Evolutionary conservation across 2,329 filamentous ascomycete genomes (phyloP).

Genomic region (Xylariales sp.): DNA sequence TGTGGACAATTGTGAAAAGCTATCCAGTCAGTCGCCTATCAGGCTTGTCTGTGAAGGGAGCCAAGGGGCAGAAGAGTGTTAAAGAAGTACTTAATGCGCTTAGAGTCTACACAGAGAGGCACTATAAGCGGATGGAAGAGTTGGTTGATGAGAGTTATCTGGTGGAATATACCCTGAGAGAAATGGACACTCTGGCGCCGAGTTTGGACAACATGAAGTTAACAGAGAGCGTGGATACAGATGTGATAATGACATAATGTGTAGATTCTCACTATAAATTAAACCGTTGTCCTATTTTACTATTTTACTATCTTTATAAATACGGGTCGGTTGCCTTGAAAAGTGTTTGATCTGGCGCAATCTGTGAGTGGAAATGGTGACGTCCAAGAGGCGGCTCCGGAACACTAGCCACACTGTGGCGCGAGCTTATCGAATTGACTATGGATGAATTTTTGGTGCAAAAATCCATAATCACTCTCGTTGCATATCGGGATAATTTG

Average conservation of each 20-base stretch:
- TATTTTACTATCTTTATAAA: background rate
- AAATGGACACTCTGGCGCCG: slow-evolving; percentile 83
- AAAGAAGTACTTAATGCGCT: slow-evolving; percentile 90
- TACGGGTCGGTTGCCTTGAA: background rate
- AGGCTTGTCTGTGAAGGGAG: slow-evolving; percentile 71
- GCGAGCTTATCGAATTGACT: slow-evolving; percentile 34
- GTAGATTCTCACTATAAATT: slow-evolving; percentile 22
- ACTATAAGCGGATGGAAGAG: slow-evolving; percentile 90
- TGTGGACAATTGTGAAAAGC: slow-evolving; percentile 81
- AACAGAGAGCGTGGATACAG: slow-evolving; percentile 54
- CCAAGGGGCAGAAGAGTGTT: slow-evolving; percentile 71
- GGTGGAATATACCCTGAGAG: slow-evolving; percentile 89
- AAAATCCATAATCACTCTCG: slow-evolving; percentile 24
- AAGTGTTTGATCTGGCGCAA: background rate
- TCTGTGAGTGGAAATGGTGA: background rate
- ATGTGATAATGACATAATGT: slow-evolving; percentile 55
- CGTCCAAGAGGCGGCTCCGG: background rate
- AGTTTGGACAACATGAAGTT: slow-evolving; percentile 53
- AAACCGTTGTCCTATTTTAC: background rate
- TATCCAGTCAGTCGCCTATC: slow-evolving; percentile 85
- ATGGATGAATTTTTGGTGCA: slow-evolving; percentile 35
- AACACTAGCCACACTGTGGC: slow-evolving; percentile 47
- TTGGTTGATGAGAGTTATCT: slow-evolving; percentile 94
- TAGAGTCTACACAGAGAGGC: slow-evolving; percentile 89
- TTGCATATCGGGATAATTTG: background rate